phyloP scores from a whole-genome alignment of 371 early-diverging fungal species.

The Lichtheimia ornata region DNA sequence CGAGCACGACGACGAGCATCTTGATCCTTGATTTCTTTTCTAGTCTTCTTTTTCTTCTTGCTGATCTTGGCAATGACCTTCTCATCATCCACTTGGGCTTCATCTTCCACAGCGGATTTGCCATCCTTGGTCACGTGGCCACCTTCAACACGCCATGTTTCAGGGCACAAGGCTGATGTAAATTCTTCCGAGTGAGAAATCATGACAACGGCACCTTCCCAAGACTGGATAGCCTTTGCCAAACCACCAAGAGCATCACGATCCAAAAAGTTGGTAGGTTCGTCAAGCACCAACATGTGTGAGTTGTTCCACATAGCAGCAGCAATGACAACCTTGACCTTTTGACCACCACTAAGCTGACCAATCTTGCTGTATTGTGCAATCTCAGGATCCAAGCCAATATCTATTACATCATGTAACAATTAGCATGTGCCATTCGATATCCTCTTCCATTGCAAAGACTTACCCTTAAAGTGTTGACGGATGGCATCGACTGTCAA shows the following conservation, averaged over 20 bases:
- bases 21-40: conserved; percentile 72
- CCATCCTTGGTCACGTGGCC: conserved; percentile 57
- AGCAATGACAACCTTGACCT: conserved; percentile 86
- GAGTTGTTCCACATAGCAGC: conserved; percentile 85
- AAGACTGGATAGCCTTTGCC: conserved; percentile 77
- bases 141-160: conserved; percentile 75
- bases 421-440: neutral
- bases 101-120: conserved; percentile 62
- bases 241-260: conserved; percentile 85
- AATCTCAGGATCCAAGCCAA: conserved; percentile 81
- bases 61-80: conserved; percentile 62
- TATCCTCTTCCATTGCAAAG: neutral
- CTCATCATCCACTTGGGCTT: conserved; percentile 63
- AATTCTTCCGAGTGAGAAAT: conserved; percentile 88
- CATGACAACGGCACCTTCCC: conserved; percentile 86
- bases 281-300: conserved; percentile 81
- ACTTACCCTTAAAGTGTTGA: conserved; percentile 55
- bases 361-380: conserved; percentile 72
- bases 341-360: conserved; percentile 86
- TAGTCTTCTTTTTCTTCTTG: conserved; percentile 85
- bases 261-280: conserved; percentile 91
- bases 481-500: conserved; percentile 67
- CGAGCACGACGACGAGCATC: conserved; percentile 71
- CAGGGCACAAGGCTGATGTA: conserved; percentile 77
- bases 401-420: conserved; percentile 33